Conservation (phyloP, 2,329 filamentous ascomycete species). For the Ambrosiella xylebori region DNA sequence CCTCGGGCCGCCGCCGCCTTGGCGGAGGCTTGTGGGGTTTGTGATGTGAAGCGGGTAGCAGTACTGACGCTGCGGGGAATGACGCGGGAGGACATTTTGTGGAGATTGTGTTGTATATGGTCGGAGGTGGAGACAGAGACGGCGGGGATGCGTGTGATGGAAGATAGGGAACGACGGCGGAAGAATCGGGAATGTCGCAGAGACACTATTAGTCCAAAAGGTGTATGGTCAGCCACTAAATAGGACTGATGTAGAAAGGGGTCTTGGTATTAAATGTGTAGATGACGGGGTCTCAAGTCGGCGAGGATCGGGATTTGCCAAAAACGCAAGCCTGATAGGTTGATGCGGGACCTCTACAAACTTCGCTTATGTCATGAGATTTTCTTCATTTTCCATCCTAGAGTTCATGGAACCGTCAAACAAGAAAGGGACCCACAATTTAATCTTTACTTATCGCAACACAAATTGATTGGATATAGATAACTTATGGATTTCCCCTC, state of each 20-base stretch:
- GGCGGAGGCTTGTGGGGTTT: constrained; percentile 45
- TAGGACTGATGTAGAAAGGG: neutral
- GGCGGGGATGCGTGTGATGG: neutral
- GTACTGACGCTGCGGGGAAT: constrained; percentile 55
- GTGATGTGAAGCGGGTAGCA: constrained; percentile 52
- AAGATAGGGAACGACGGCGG: neutral
- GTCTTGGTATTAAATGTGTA: neutral
- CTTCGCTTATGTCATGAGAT: constrained; percentile 8
- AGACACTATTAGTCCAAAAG: neutral
- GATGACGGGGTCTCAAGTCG: neutral
- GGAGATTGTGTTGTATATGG: neutral
- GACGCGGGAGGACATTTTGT: constrained; percentile 25
- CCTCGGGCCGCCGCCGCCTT: constrained; percentile 27
- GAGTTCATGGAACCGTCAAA: neutral
- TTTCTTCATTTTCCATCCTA: constrained; percentile 5
- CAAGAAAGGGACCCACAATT: constrained; percentile 4
- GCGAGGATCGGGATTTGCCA: neutral
- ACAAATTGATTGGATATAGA: constrained; percentile 8
- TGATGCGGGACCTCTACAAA: neutral
- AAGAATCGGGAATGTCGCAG: neutral
- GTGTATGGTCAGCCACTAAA: neutral
- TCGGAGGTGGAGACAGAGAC: neutral
- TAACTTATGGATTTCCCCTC: neutral
- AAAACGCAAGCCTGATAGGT: neutral
- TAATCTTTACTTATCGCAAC: constrained; percentile 1